Evolutionary conservation across 2,329 filamentous ascomycete genomes (phyloP).

Genomic region (Metarhizium robertsii): DNA sequence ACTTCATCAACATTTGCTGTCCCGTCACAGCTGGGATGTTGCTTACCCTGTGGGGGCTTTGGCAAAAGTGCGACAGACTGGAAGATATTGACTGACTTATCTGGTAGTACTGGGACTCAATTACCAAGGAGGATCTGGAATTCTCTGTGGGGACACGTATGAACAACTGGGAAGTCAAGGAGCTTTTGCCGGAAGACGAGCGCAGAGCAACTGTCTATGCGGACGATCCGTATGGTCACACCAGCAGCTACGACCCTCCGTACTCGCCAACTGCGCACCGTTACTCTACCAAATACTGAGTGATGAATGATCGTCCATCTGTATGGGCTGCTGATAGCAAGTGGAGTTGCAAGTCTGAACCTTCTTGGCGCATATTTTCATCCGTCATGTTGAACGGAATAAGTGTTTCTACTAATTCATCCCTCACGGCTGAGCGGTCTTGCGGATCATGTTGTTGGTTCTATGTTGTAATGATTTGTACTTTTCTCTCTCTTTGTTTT

Average conservation of each 20-base stretch:
- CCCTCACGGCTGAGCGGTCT: not conserved
- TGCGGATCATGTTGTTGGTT: not conserved
- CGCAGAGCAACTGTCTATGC: constrained; percentile 63
- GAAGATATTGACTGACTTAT: not conserved
- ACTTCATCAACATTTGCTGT: not conserved
- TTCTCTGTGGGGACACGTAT: constrained; percentile 93
- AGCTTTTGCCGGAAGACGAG: constrained; percentile 73
- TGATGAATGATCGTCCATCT: constrained; percentile 3
- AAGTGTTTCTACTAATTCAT: not conserved
- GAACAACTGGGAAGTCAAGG: constrained; percentile 98
- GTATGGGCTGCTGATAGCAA: not conserved
- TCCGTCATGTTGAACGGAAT: not conserved
- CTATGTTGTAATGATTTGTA: constrained; percentile 9
- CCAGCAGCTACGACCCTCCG: constrained; percentile 42
- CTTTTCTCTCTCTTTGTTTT: constrained; percentile 2
- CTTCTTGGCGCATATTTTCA: not conserved
- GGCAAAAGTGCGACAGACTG: not conserved
- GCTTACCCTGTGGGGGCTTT: not conserved
- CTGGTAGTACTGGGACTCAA: constrained; percentile 91
- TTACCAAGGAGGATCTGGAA: constrained; percentile 95
- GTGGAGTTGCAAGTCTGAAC: not conserved
- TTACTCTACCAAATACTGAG: constrained; percentile 38
- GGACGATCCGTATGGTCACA: constrained; percentile 55
- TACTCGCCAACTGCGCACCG: constrained; percentile 35
- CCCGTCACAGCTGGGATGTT: too few species aligned